These are phyloP conservation scores for Botryosphaeria dothidea DNA, from an alignment of 2,329 filamentous ascomycete species.

Conservation along the genomic window DNA sequence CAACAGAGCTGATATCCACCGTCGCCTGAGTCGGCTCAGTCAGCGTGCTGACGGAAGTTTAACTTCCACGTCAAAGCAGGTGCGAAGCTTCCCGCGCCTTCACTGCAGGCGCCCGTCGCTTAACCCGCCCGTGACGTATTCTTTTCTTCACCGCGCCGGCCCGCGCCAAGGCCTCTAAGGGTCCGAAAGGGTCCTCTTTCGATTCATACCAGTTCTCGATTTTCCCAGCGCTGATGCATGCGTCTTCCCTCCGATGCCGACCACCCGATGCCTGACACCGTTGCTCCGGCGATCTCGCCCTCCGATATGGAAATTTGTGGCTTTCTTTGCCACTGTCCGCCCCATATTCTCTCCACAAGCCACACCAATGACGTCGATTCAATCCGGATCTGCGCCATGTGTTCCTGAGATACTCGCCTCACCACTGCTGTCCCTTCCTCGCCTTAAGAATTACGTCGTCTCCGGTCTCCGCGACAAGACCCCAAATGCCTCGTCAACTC, in stretches of 20 bases:
- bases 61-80: too few relatives aligned
- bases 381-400: neutral
- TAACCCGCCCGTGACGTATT: too few relatives aligned
- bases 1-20: neutral
- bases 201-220: neutral
- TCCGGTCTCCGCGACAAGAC: neutral
- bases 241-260: neutral
- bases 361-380: slow-evolving; percentile 7
- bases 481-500: neutral
- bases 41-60: neutral
- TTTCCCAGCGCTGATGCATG: neutral
- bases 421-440: neutral
- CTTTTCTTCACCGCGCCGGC: too few relatives aligned
- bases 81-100: too few relatives aligned
- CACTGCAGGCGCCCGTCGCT: too few relatives aligned
- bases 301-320: slow-evolving; percentile 5
- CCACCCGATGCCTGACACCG: neutral
- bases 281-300: neutral
- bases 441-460: neutral
- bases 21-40: too few relatives aligned
- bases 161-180: too few relatives aligned
- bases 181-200: neutral
- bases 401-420: neutral
- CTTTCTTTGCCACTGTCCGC: neutral
- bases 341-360: neutral